Base-by-base conservation (phyloP, 306 rosid genomes). In the Corylus avellana region DNA sequence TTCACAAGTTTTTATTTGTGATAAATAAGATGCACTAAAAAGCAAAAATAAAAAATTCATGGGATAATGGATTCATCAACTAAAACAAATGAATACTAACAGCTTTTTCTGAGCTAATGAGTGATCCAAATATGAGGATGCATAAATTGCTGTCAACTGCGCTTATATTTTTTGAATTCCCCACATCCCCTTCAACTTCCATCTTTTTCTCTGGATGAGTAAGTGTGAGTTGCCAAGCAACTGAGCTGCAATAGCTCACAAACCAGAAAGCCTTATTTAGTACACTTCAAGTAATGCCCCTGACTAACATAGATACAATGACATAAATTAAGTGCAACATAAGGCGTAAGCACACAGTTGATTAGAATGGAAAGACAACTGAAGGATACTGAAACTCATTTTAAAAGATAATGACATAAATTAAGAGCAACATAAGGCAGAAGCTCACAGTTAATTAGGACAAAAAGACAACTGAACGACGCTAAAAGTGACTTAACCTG, bases 141-240 rank as follows among this genome's bases (percentile, higher is more conserved):
- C 89, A 84, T 66, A 92, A 79, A 83, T 85, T 97, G 55, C 78
- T 85, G 47, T 88, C 91, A 42, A 73, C 74, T n/a, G 75, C 70
- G 35, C 72, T 75, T 71, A 71, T 80, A 75, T 89, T 85, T 73
- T 68, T 62, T 1, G 88, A 76, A 50, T 81, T 72, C 18, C 39
- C 88, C 61, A 61, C 66, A 13, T 79, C 78, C 82, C 78, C 88
- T 69, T 74, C 88, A 79, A 77, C 78, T 81, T 86, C 79, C 32
- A 80, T 86, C 75, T 77, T 75, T 76, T 78, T 81, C 56, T 85
- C 78, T 32, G 92, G 90, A 77, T 14, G 87, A 73, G 87, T 77
- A 77, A 92, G 92, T 80, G 87, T 81, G 39, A 92, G 82, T 78
- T 94, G 97, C 97, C 98, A 94, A 74, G 97, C 94, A 82, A 90